A percentile compares a stretch with the other conserved stretches of the same genome.
These are phyloP conservation scores for Intubia oerlemansii DNA, from an alignment of 2,329 filamentous ascomycete species.

Conservation along the genomic window DNA sequence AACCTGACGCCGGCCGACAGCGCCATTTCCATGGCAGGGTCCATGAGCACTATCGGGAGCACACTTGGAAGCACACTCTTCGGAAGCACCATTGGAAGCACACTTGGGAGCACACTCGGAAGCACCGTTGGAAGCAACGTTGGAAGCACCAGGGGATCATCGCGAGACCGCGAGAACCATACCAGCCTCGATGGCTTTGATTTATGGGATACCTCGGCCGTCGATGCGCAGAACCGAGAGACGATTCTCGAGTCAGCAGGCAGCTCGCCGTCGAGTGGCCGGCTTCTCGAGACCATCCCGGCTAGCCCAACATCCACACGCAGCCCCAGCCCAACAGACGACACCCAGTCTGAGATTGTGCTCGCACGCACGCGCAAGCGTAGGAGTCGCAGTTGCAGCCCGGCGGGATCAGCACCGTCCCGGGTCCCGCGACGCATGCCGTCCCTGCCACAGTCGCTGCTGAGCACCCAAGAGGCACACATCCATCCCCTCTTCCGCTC, in stretches of 20 bases:
- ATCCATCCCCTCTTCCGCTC: slow-evolving; percentile 63
- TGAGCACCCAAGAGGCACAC: slow-evolving; percentile 34
- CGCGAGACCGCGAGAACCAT: too few species aligned
- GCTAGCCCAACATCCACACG: slow-evolving; percentile 42
- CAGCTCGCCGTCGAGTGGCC: slow-evolving; percentile 17
- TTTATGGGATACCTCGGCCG: slow-evolving; percentile 51
- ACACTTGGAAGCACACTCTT: too few species aligned
- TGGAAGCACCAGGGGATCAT: too few species aligned
- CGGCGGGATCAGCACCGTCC: slow-evolving; percentile 13
- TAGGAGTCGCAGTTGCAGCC: slow-evolving; percentile 30
- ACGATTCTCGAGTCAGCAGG: slow-evolving; percentile 29
- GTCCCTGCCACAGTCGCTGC: slow-evolving; percentile 10
- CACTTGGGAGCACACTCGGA: too few species aligned
- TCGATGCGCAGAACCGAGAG: slow-evolving; percentile 40
- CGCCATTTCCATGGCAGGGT: too few species aligned
- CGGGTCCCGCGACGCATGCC: slow-evolving; percentile 1
- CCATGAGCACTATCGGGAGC: too few species aligned
- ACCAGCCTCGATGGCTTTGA: slow-evolving; percentile 40
- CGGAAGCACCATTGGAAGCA: too few species aligned
- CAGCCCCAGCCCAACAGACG: slow-evolving; percentile 37
- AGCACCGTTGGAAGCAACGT: too few species aligned
- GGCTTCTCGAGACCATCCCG: slow-evolving; percentile 49
- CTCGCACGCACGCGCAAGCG: slow-evolving; percentile 20
- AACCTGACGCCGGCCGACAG: too few species aligned
- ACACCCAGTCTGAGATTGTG: slow-evolving; percentile 28